These are phyloP conservation scores for Amaranthus hypochondriacus DNA, from an alignment of 148 eudicot species.

Conservation along the genomic window DNA sequence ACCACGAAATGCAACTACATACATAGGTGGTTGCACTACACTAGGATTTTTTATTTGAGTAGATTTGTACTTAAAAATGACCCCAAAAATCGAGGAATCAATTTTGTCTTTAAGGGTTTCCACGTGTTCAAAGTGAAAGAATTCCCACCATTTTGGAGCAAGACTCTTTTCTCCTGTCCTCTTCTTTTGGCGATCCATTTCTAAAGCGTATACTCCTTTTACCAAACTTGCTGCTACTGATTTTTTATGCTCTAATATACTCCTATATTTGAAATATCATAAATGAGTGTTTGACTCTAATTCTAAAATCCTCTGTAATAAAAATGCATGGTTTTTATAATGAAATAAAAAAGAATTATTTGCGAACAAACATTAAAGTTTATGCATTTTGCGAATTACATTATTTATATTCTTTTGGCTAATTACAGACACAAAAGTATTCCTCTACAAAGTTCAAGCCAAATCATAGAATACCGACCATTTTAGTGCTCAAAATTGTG, in stretches of 20 bases:
- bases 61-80: conserved; percentile 42
- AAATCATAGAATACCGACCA: too few relatives aligned
- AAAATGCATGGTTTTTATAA: neutral
- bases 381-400: too few relatives aligned
- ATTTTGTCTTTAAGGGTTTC: conserved; percentile 36
- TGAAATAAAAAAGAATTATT: too few relatives aligned
- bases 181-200: conserved; percentile 50
- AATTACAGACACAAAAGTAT: too few relatives aligned
- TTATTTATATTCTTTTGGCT: too few relatives aligned
- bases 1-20: conserved; percentile 69
- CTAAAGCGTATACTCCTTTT: conserved; percentile 63
- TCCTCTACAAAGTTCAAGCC: too few relatives aligned
- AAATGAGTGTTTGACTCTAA: too few relatives aligned
- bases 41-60: neutral
- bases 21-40: conserved; percentile 38
- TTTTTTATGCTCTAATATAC: conserved; percentile 33
- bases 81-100: conserved; percentile 55
- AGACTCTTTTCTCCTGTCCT: conserved; percentile 42
- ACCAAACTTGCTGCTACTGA: conserved; percentile 64
- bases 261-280: conserved; percentile 27
- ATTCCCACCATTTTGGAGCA: conserved; percentile 77
- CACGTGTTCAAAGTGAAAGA: conserved; percentile 38
- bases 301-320: neutral
- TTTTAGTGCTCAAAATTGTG: too few relatives aligned
- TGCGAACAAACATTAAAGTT: too few relatives aligned